Base-by-base conservation (phyloP, 1,284 basidiomycete genomes). In the Amylostereum areolatum region DNA sequence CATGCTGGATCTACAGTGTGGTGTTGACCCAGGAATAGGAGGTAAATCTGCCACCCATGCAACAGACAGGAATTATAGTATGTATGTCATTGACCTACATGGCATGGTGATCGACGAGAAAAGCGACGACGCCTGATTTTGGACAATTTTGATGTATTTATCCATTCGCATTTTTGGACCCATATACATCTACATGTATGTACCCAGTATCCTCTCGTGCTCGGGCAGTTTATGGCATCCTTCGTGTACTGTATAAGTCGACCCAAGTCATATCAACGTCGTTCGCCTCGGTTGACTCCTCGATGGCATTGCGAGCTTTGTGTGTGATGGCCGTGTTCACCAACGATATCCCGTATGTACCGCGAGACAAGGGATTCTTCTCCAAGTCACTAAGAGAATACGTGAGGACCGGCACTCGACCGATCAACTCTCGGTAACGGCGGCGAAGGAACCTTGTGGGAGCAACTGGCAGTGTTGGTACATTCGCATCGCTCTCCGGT, bases 1-100 rank as follows among this genome's bases (percentile, higher is more conserved):
- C 4, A 92, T 97, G 76, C 75, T 97, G 45, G 86, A 84, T 56
- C 74, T 96, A 37, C 90, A 92, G 59, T 95, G 92, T 62, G 89
- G 88, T 31, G 79, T 90, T 31, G 82, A 89, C 58, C 80, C 77
- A 51, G 71, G 66, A 11, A 66, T 71, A 31, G 75, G 72, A 27
- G 76, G 81, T 29, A 67, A 67, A 34, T 77, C 72, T 30, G 67
- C 66, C 24, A 67, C 73, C 33, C 77, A 74, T 56, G 78, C 81
- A n/a, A 63, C 64, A 2, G 80, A 89, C 65, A 75, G 79, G 46
- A 81, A 83, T 61, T 89, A 89, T 63, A 82, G 80, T 65, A 80
- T 83, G 80, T 89, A 89, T 65, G 72, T 87, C 56, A 90, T 90
- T 62, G 88, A 91, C 60, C 64, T 92, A 57, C 89, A 90, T 61